Percentiles rank a stretch among this genome's conserved stretches.
These are phyloP conservation scores for Phaeotremella fagi DNA, from an alignment of 768 basidiomycete genomes.

Conservation along the genomic window DNA sequence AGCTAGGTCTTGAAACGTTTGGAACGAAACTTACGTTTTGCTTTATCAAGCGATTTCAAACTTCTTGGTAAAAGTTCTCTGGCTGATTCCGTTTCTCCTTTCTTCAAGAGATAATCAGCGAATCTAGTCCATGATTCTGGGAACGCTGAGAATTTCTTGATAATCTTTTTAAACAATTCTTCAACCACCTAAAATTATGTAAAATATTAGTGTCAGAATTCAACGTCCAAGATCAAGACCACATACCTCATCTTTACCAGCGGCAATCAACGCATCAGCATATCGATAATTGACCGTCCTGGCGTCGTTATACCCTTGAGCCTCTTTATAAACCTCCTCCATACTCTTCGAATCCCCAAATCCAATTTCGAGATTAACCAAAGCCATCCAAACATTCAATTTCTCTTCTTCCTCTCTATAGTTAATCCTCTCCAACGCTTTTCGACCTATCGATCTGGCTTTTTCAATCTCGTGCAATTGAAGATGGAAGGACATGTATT, in stretches of 20 bases:
- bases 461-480: constrained; percentile 96
- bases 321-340: constrained; percentile 82
- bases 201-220: neutral
- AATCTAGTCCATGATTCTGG: constrained; percentile 91
- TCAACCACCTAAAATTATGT: constrained; percentile 69
- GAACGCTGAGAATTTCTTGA: constrained; percentile 90
- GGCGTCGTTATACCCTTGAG: constrained; percentile 81
- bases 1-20: neutral
- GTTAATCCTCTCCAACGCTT: constrained; percentile 79
- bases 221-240: neutral
- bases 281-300: constrained; percentile 82
- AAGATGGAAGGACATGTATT: constrained; percentile 98
- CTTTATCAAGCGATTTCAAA: constrained; percentile 84
- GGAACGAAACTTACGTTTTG: constrained; percentile 67
- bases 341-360: constrained; percentile 80
- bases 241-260: constrained; percentile 72
- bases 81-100: constrained; percentile 69
- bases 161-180: constrained; percentile 78
- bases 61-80: constrained; percentile 79
- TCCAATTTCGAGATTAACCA: constrained; percentile 87
- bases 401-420: constrained; percentile 96
- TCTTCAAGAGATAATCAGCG: constrained; percentile 70
- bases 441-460: constrained; percentile 77
- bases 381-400: constrained; percentile 93
- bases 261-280: constrained; percentile 76